Percentiles rank a stretch among this genome's conserved stretches.
These are phyloP conservation scores for Talaromyces verruculosus DNA, from an alignment of 2,329 filamentous ascomycete genomes.

Conservation along the genomic window DNA sequence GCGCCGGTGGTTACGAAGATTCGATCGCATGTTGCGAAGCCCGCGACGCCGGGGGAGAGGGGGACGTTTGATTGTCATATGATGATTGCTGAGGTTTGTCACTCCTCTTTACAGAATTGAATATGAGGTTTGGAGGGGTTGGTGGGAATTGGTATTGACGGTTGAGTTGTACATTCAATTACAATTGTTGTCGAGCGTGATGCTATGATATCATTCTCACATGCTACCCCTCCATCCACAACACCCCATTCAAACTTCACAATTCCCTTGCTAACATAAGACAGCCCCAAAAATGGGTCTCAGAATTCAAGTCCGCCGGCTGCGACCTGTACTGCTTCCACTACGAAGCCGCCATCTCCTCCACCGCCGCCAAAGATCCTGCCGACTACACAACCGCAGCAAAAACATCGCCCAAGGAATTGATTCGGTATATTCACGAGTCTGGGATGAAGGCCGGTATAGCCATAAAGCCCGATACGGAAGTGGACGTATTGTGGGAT, in stretches of 20 bases:
- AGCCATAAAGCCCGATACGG: constrained; percentile 90
- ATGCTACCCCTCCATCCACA: background rate
- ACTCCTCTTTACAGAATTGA: background rate
- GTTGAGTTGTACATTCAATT: background rate
- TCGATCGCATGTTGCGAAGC: constrained; percentile 76
- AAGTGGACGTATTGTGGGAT: constrained; percentile 88
- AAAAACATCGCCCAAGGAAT: constrained; percentile 76
- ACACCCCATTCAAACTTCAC: background rate
- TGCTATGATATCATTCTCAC: background rate
- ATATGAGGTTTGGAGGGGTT: background rate
- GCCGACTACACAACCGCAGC: constrained; percentile 59
- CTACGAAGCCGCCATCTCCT: constrained; percentile 88
- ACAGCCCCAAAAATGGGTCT: constrained; percentile 86
- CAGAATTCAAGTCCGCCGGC: constrained; percentile 87
- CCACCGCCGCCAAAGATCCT: constrained; percentile 78
- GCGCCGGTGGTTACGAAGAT: constrained; percentile 95
- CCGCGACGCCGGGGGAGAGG: constrained; percentile 66
- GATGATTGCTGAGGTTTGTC: constrained; percentile 93
- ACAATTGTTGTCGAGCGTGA: background rate
- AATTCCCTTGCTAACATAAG: background rate
- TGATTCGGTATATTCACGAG: constrained; percentile 89
- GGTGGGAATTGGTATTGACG: background rate
- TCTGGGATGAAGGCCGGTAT: constrained; percentile 87
- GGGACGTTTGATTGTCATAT: constrained; percentile 99
- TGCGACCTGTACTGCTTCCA: constrained; percentile 99